Evolutionary conservation across 2,329 filamentous ascomycete species (phyloP).

Genomic region (Daldinia eschscholtzii): DNA sequence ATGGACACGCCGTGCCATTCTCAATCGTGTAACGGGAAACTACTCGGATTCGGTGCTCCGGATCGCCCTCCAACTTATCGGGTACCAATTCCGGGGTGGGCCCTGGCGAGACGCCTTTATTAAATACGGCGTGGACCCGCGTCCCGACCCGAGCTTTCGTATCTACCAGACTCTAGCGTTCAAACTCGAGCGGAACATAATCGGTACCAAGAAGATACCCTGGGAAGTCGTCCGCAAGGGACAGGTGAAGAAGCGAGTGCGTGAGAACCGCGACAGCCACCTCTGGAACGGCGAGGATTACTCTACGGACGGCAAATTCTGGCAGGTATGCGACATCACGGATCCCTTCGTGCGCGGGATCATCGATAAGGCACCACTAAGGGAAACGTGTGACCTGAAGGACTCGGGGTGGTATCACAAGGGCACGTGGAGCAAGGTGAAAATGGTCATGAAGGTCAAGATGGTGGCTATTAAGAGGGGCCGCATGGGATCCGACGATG

Average conservation of each 20-base stretch:
- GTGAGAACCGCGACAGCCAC: slow-evolving; percentile 68
- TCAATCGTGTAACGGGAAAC: slow-evolving; percentile 74
- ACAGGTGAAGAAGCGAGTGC: slow-evolving; percentile 56
- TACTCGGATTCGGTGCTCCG: slow-evolving; percentile 72
- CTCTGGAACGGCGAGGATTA: slow-evolving; percentile 85
- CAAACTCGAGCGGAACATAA: slow-evolving; percentile 71
- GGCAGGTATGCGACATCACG: slow-evolving; percentile 92
- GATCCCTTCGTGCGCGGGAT: slow-evolving; percentile 79
- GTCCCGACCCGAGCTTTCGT: slow-evolving; percentile 79
- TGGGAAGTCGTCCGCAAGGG: slow-evolving; percentile 64
- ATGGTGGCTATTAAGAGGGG: slow-evolving; percentile 75
- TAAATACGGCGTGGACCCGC: slow-evolving; percentile 87
- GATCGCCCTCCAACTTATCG: slow-evolving; percentile 83
- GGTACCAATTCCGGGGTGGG: slow-evolving; percentile 92
- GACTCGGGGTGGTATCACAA: slow-evolving; percentile 87
- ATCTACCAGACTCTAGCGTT: slow-evolving; percentile 92
- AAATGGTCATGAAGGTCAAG: slow-evolving; percentile 89
- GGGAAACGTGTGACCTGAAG: slow-evolving; percentile 68
- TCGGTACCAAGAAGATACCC: slow-evolving; percentile 60
- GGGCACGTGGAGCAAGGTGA: slow-evolving; percentile 84
- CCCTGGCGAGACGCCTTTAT: slow-evolving; percentile 93
- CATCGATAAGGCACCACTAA: slow-evolving; percentile 72
- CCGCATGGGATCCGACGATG: slow-evolving; percentile 62
- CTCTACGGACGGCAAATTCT: slow-evolving; percentile 85
- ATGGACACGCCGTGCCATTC: slow-evolving; percentile 85